These are phyloP conservation scores for Oryza brachyantha DNA, from an alignment of 176 grass and related monocot species.

Conservation along the genomic window DNA sequence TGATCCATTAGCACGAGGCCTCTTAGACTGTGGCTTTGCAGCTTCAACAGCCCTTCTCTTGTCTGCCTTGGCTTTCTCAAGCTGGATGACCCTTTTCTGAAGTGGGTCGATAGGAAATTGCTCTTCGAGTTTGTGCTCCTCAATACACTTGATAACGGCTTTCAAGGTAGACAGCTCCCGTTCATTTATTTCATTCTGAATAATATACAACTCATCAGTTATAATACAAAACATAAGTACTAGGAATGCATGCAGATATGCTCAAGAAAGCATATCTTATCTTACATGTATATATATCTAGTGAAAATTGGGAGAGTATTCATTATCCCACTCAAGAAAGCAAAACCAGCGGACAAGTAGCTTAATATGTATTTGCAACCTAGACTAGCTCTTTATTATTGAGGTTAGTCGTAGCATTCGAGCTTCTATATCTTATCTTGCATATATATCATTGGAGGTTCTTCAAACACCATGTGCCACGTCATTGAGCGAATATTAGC, in stretches of 20 bases:
- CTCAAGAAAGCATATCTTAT: background rate
- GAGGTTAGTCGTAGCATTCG: background rate
- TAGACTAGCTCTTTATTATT: background rate
- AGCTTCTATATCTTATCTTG: background rate
- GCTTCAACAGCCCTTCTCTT: conserved; percentile 82
- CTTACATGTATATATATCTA: too few species aligned
- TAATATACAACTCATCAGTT: conserved; percentile 1
- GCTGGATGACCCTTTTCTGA: conserved; percentile 67
- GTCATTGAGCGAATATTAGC: too few species aligned
- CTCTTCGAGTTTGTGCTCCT: conserved; percentile 81
- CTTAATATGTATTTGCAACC: background rate
- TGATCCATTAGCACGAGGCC: conserved; percentile 64
- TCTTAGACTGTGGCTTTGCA: conserved; percentile 82
- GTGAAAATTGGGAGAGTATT: background rate
- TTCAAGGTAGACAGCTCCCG: conserved; percentile 74
- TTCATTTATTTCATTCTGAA: conserved; percentile 87
- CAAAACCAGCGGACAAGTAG: background rate
- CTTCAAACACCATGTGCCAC: too few species aligned
- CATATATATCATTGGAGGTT: too few species aligned
- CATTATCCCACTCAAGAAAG: background rate
- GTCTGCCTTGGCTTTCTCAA: conserved; percentile 97
- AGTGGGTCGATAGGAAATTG: conserved; percentile 65
- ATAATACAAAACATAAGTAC: background rate
- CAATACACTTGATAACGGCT: conserved; percentile 76
- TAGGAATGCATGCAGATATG: background rate